Conservation (phyloP, 2,329 filamentous ascomycete genomes). For the Nigrograna mackinnonii region DNA sequence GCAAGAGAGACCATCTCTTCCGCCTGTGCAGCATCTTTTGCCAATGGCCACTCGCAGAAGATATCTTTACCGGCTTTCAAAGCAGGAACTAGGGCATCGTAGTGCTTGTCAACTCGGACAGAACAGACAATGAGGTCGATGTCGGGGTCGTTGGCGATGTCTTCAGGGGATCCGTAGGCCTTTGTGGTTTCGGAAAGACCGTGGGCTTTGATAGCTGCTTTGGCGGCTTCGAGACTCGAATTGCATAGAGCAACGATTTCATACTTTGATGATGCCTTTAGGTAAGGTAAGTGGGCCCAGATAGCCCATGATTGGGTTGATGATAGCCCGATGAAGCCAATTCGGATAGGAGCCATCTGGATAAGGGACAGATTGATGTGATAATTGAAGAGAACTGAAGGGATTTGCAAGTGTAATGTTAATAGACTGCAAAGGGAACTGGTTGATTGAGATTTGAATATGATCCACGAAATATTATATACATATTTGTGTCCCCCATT, state of each 20-base stretch:
- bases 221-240: slow-evolving; percentile 43
- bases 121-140: slow-evolving; percentile 49
- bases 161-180: slow-evolving; percentile 45
- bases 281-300: slow-evolving; percentile 37
- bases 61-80: slow-evolving; percentile 45
- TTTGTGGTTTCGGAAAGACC: slow-evolving; percentile 38
- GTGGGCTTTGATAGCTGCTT: slow-evolving; percentile 43
- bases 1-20: slow-evolving; percentile 45
- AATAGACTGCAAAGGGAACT: background rate
- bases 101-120: slow-evolving; percentile 43
- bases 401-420: background rate
- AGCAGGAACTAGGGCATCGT: slow-evolving; percentile 37
- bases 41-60: slow-evolving; percentile 52
- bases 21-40: slow-evolving; percentile 35
- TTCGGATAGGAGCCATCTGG: slow-evolving; percentile 13
- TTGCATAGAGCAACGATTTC: slow-evolving; percentile 51
- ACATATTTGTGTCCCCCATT: background rate
- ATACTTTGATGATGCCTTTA: slow-evolving; percentile 35
- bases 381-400: slow-evolving; percentile 12
- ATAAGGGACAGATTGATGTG: slow-evolving; percentile 30
- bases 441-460: slow-evolving; percentile 3
- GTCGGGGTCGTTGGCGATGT: slow-evolving; percentile 44
- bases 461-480: too few species aligned
- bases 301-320: slow-evolving; percentile 26
- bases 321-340: slow-evolving; percentile 21